These are phyloP conservation scores for Colletotrichum sp. DNA, from an alignment of 2,329 filamentous ascomycete species.

Conservation along the genomic window DNA sequence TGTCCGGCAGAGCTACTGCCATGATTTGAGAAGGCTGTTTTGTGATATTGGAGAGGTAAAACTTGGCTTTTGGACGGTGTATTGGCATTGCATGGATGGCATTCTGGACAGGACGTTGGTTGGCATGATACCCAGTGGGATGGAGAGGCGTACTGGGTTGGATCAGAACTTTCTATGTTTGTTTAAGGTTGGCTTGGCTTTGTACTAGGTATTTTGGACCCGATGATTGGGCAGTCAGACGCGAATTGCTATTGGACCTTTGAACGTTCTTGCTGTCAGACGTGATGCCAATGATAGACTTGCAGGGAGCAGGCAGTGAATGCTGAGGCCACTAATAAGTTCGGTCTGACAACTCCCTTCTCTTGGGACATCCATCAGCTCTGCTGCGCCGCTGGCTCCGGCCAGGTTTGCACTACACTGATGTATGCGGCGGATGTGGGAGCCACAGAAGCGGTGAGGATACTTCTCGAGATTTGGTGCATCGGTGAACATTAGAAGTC, in stretches of 20 bases:
- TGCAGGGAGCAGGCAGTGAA: too few relatives aligned
- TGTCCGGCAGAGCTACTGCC: neutral
- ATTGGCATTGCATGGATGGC: neutral
- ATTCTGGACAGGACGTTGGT: neutral
- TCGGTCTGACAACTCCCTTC: too few relatives aligned
- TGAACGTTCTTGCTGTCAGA: neutral
- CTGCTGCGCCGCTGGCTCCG: too few relatives aligned
- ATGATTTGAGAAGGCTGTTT: neutral
- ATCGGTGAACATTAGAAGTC: too few relatives aligned
- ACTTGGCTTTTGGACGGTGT: neutral
- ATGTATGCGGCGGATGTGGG: too few relatives aligned
- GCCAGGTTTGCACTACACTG: too few relatives aligned
- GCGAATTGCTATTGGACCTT: neutral
- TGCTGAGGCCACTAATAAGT: too few relatives aligned
- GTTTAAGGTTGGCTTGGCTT: neutral
- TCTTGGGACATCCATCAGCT: too few relatives aligned
- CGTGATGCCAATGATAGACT: too few relatives aligned
- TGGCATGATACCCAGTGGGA: neutral
- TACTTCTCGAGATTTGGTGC: too few relatives aligned
- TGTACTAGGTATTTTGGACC: neutral
- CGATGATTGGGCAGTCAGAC: neutral
- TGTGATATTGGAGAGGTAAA: neutral
- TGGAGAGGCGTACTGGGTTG: neutral
- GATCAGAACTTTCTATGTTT: neutral
- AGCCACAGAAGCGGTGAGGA: too few relatives aligned